Conservation (phyloP, 495 filamentous ascomycete species). For the Neurospora tetraspora region DNA sequence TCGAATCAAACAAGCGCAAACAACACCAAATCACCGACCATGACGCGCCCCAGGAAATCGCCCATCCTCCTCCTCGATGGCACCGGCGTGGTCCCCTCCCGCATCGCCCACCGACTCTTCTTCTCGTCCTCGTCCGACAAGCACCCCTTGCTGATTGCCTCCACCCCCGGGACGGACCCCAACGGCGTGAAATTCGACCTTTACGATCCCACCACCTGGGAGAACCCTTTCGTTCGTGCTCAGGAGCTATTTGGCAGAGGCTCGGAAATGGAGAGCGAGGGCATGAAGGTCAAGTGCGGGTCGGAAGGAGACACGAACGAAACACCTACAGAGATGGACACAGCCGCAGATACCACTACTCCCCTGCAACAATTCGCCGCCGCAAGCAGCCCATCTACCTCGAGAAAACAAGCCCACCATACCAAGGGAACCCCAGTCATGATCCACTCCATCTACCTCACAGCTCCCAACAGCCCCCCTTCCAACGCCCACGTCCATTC, state of each 20-base stretch:
- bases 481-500: not conserved
- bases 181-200: conserved; percentile 37
- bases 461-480: conserved; percentile 12
- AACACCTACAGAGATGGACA: not conserved
- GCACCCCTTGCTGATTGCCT: conserved; percentile 29
- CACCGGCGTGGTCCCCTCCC: conserved; percentile 36
- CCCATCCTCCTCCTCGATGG: conserved; percentile 38
- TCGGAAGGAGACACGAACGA: not conserved
- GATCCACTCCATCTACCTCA: conserved; percentile 31
- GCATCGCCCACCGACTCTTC: conserved; percentile 28
- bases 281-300: not conserved
- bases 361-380: not conserved
- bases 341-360: not conserved
- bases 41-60: not conserved
- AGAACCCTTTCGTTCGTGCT: conserved; percentile 14
- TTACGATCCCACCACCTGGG: conserved; percentile 31
- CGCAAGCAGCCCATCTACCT: not conserved
- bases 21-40: not conserved
- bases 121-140: conserved; percentile 3
- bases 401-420: too few relatives aligned
- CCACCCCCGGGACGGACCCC: conserved; percentile 5
- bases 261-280: not conserved
- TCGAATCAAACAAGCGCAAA: not conserved
- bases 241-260: not conserved
- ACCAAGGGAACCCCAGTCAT: not conserved